phyloP scores from a whole-genome alignment of 2,329 filamentous ascomycete species.

The Drechslerella dactyloides region DNA sequence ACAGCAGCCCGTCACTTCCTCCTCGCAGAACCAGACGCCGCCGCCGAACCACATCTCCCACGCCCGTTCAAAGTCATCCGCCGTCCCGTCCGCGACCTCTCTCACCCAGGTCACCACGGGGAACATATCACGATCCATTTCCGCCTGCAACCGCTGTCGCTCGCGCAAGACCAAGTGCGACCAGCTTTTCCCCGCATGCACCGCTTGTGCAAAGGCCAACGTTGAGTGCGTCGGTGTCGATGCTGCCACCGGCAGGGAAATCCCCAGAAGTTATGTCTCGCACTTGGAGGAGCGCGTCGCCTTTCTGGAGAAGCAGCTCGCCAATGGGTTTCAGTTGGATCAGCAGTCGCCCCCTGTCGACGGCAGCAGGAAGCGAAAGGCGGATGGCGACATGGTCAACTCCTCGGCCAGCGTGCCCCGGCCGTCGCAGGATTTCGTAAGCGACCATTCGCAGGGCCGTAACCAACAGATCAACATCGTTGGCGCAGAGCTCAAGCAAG shows the following conservation, averaged over 20 bases:
- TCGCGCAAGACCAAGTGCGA: slow-evolving; percentile 55
- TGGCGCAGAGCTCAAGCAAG: slow-evolving; percentile 24
- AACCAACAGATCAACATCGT: slow-evolving; percentile 42
- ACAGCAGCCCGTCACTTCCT: slow-evolving; percentile 4
- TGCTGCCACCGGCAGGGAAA: slow-evolving; percentile 54
- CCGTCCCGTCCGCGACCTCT: slow-evolving; percentile 41
- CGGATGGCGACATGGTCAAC: slow-evolving; percentile 44
- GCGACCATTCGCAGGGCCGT: slow-evolving; percentile 19
- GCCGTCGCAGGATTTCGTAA: slow-evolving; percentile 15
- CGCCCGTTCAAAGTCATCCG: slow-evolving; percentile 44
- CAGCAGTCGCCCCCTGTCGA: slow-evolving; percentile 17
- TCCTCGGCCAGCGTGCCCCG: slow-evolving; percentile 18
- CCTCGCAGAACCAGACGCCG: slow-evolving; percentile 17
- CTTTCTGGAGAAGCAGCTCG: slow-evolving; percentile 51
- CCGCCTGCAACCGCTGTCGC: slow-evolving; percentile 54
- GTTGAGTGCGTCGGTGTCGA: slow-evolving; percentile 55
- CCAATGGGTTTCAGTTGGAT: slow-evolving; percentile 21
- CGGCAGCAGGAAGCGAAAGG: slow-evolving; percentile 45
- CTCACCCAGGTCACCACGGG: slow-evolving; percentile 49
- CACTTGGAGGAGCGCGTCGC: slow-evolving; percentile 54
- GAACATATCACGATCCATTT: slow-evolving; percentile 54
- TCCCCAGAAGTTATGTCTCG: slow-evolving; percentile 55
- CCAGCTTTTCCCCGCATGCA: slow-evolving; percentile 54
- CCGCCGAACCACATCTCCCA: slow-evolving; percentile 40
- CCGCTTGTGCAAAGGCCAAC: slow-evolving; percentile 54